Evolutionary conservation across 2,329 filamentous ascomycete genomes (phyloP), one percentile per base, ranked within the genome.

Genomic region (Rasamsonia emersonii): DNA sequence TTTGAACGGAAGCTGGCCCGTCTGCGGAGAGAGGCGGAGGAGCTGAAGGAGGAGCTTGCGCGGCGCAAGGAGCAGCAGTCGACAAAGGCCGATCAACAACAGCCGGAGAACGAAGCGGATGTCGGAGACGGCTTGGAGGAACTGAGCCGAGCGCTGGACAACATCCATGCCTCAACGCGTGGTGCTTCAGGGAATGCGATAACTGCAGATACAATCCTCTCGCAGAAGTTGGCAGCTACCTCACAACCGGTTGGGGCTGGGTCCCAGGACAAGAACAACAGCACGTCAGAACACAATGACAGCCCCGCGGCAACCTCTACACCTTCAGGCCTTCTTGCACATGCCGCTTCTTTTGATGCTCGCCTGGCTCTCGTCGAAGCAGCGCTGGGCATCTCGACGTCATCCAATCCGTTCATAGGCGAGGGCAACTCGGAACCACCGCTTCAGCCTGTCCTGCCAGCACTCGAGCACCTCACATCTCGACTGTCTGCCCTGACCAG

Each of bases 301-400:
- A 32, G 25, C 11, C 14, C 33, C 2, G 14, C 40, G 20, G 35
- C 40, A 32, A 35, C 42, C 9, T 24, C 44, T 14, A 25, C 51
- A 4, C 40, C 54, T 3, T 18, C 79, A 66, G 26, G 70, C 59
- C 30, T 83, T 16, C 68, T 95, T 20, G 76, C 79, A 19, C 83
- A 86, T 56, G 81, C 85, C 5, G 84, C 88, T 15, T 82, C 91
- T 41, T 95, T 98, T 49, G 89, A 96, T 53, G 72, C 75, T 18
- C 77, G 91, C 4, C 73, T 98, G 13, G 66, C 80, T 3, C 65
- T 82, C 18, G 67, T 98, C 28, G 91, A 98, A 63, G 77, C 77
- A 44, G 74, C 79, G 1, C 72, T 98, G 17, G 91, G 91, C 7
- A 72, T 94, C 29, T 81, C 77, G 24, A 77, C 79, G 14, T 75